A percentile compares a stretch with the other conserved stretches of the same genome.
These are phyloP conservation scores for Rhynchosporium graminicola DNA, from an alignment of 2,329 filamentous ascomycete genomes.

Conservation along the genomic window DNA sequence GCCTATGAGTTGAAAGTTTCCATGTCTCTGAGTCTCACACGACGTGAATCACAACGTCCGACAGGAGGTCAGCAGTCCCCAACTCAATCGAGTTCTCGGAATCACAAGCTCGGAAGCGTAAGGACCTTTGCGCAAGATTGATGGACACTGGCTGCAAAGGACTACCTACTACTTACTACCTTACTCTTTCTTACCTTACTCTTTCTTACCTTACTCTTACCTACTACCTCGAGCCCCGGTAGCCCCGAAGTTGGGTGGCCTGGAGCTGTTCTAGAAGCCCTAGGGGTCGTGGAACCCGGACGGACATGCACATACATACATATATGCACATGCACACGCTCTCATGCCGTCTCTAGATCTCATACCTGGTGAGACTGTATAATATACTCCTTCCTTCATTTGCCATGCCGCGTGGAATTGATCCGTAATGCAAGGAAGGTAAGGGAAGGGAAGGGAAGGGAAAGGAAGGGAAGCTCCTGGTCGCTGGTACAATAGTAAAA, in stretches of 20 bases:
- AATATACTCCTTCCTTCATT: neutral
- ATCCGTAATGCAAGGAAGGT: neutral
- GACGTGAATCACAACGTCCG: neutral
- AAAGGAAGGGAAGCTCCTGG: too few species aligned
- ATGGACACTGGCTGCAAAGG: too few species aligned
- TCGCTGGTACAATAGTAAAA: too few species aligned
- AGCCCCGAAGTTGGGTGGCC: neutral
- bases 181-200: too few species aligned
- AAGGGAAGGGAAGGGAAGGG: too few species aligned
- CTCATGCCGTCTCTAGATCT: too few species aligned
- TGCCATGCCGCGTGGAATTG: neutral
- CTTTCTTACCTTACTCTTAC: too few species aligned
- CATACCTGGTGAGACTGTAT: neutral
- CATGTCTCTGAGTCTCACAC: slow-evolving; percentile 9
- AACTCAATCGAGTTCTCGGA: neutral
- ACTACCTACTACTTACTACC: too few species aligned
- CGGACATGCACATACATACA: too few species aligned
- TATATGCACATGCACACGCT: too few species aligned
- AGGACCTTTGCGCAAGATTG: too few species aligned
- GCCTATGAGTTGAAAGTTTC: neutral
- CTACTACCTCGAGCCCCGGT: neutral
- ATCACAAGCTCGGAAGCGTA: slow-evolving; percentile 2
- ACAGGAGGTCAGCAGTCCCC: slow-evolving; percentile 7
- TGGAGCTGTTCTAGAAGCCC: slow-evolving; percentile 7
- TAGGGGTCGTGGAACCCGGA: neutral